phyloP scores from a whole-genome alignment of 352 stramenopile species.

The Globisporangium cylindrosporum region DNA sequence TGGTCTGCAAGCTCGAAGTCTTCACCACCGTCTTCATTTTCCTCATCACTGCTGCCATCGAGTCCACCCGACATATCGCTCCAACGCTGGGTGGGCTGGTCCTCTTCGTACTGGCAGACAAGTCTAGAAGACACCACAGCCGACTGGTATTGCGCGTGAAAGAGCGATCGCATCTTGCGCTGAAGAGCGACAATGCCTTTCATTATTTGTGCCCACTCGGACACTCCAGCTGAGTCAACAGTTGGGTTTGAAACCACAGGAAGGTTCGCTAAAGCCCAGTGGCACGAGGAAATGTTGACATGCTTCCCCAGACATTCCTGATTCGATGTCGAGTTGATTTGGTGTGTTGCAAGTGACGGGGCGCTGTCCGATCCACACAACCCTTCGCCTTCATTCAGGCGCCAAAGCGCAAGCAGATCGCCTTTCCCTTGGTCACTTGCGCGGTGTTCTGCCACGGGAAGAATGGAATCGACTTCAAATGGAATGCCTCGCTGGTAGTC shows the following conservation, averaged over 20 bases:
- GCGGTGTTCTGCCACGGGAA: not conserved
- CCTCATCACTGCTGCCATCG: constrained; percentile 28
- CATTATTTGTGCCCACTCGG: constrained; percentile 13
- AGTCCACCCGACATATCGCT: constrained; percentile 23
- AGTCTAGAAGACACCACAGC: constrained; percentile 36
- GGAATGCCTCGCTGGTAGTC: constrained; percentile 72
- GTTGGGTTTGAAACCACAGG: constrained; percentile 47
- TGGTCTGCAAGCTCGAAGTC: constrained; percentile 2
- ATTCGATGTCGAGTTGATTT: constrained; percentile 13
- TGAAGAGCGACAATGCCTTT: constrained; percentile 37
- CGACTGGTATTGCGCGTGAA: constrained; percentile 23
- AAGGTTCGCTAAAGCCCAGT: constrained; percentile 58
- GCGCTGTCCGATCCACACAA: constrained; percentile 54
- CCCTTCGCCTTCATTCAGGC: constrained; percentile 74
- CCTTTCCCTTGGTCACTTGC: constrained; percentile 17
- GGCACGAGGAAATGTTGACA: constrained; percentile 54
- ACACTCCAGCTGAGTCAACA: constrained; percentile 30
- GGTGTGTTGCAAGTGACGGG: constrained; percentile 1
- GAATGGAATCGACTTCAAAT: constrained; percentile 19
- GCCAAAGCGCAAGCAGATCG: constrained; percentile 57
- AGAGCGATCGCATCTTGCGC: constrained; percentile 29
- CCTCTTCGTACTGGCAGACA: constrained; percentile 42
- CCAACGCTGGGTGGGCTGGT: constrained; percentile 24
- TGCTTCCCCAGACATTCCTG: constrained; percentile 31
- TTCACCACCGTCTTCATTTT: constrained; percentile 21